Evolutionary conservation across 345 rosid genomes (phyloP), one percentile per base, ranked within the genome.

Genomic region (thale cress (Arabidopsis thaliana)): DNA sequence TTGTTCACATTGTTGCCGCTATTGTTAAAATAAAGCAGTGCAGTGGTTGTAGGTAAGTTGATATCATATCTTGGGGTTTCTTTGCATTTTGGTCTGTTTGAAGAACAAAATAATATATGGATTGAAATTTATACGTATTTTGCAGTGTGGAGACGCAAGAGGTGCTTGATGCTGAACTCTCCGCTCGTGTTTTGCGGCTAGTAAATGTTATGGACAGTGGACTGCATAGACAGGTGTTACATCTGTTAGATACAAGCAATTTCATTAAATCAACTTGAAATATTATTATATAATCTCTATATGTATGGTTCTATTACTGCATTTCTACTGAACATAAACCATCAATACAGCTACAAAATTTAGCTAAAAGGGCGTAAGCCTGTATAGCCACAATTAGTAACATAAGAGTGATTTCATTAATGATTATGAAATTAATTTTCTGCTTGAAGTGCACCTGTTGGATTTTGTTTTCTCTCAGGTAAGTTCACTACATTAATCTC

Each of bases 131-230:
- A 57, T 65, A 23, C 40, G 40, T 74, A 37, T 61, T 69, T 22
- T 84, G 86, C 93, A 96, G 99, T 64, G 76, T 78, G 86, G 99
- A 96, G 82, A 85, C 97, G 24, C 99, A 89, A 77, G 99, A 96
- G 84, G 85, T 88, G 75, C 89, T 96, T 77, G 99, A 96, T 84
- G 99, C 99, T 7, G 99, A 96, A 80, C 98, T 96, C 76, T 89
- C 99, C 50, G 99, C 99, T 73, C 98, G 97, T 79, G 91, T 96
- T 80, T 79, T 96, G 87, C 96, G 85, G 84, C 84, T 95, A 77
- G 91, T 93, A 65, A 88, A 85, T 78, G 88, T 95, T 75, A 88
- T 88, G 63, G 99, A 96, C 76, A 91, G 90, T 85, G 98, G 98
- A 74, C 82, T 86, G 33, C 99, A 89, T 76, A 79, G 83, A 79